Evolutionary conservation across 1,284 basidiomycete genomes (phyloP), one percentile per base, ranked within the genome.

Genomic region (Irpex rosettiformis): DNA sequence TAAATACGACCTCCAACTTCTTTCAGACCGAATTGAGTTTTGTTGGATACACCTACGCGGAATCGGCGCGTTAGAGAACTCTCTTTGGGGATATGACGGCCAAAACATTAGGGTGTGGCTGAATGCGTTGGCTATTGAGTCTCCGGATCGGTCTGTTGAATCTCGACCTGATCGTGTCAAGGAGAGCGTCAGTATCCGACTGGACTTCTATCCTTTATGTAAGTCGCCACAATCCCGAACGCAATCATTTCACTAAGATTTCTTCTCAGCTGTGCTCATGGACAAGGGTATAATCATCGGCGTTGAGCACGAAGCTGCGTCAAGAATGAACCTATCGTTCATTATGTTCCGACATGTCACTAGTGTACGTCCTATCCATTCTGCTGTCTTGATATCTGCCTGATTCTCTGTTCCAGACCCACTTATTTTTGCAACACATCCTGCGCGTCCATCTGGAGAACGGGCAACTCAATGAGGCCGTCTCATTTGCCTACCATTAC

Each of bases 261-360:
- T 29, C 30, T 48, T 47, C 11, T 63, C 13, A 96, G 94, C 95
- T 60, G 94, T 97, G 4, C 80, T 99, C 21, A 96, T 99, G 91
- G 95, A 98, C 71, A 98, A 98, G 70, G 97, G 96, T 0, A 97
- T 99, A 65, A 93, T 99, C 62, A 95, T 99, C 58, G 97, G 96
- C 6, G 93, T 93, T 40, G 95, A 98, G 66, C 86, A 96, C 57
- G 94, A 97, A 70, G 84, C 86, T 1, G 89, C 86, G 2, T 79
- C 89, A 22, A 83, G 93, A 42, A 77, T 82, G 18, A 91, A 89
- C 56, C 77, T 99, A 4, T 86, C 95, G 10, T 98, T 98, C 70
- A 89, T 91, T 6, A 88, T 97, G 74, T 98, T 96, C 76, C 85
- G 95, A 58, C 89, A 96, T 72, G 84, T 89, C 28, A 97, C 96